A percentile compares a stretch with the other conserved stretches of the same genome.
Conservation (phyloP, 768 basidiomycete genomes). For the Thelephora ganbajun region DNA sequence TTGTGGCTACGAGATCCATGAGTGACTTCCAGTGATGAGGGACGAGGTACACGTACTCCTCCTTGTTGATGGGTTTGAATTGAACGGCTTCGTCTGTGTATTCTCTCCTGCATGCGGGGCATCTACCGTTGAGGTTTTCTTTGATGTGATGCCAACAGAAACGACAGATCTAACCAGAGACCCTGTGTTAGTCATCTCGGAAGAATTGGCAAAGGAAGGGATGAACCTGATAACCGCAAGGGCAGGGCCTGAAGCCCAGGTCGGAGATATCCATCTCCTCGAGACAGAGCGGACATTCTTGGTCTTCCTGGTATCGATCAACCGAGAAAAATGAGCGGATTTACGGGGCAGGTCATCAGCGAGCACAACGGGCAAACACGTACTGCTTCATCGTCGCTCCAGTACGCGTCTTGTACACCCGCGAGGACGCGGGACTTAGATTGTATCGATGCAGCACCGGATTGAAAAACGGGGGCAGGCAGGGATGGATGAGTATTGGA, state of each 20-base stretch:
- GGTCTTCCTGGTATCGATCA: constrained; percentile 65
- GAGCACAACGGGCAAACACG: constrained; percentile 14
- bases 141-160: constrained; percentile 99
- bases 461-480: constrained; percentile 62
- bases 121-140: constrained; percentile 88
- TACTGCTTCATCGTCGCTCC: constrained; percentile 86
- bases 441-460: constrained; percentile 56
- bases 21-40: constrained; percentile 8
- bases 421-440: constrained; percentile 80
- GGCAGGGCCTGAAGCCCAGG: constrained; percentile 97
- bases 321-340: constrained; percentile 6
- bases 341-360: background rate
- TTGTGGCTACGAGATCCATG: constrained; percentile 54
- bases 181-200: constrained; percentile 3
- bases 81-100: constrained; percentile 90
- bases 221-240: constrained; percentile 91
- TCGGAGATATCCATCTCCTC: constrained; percentile 99
- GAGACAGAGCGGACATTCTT: constrained; percentile 94
- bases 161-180: constrained; percentile 67
- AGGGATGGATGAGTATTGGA: constrained; percentile 48
- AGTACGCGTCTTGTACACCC: constrained; percentile 91
- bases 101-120: constrained; percentile 88
- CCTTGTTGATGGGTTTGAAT: constrained; percentile 88
- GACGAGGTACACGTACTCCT: constrained; percentile 58
- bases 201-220: constrained; percentile 3